Evolutionary conservation across 192 early-diverging fungal species (phyloP).

Genomic region (Anaeromyces robustus): DNA sequence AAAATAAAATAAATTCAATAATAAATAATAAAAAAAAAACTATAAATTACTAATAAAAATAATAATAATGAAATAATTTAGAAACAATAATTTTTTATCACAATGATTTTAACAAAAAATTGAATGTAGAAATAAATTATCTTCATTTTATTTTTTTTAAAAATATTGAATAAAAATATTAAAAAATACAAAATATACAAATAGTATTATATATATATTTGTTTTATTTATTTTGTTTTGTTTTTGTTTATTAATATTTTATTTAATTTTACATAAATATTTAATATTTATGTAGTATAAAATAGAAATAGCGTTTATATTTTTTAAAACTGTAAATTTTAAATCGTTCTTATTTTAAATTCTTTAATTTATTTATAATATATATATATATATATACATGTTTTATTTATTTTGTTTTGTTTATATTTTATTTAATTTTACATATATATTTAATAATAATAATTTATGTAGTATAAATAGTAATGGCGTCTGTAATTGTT

Average conservation of each 20-base stretch:
- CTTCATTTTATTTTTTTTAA: background rate
- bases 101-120: background rate
- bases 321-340: background rate
- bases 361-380: too few species aligned
- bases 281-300: background rate
- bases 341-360: slow-evolving; percentile 11
- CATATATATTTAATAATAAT: background rate
- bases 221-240: background rate
- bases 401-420: background rate
- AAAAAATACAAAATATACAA: background rate
- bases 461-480: slow-evolving; percentile 4
- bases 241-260: background rate
- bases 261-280: background rate
- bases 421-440: background rate
- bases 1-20: too few species aligned
- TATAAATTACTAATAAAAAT: too few species aligned
- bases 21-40: too few species aligned
- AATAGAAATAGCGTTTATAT: slow-evolving; percentile 15
- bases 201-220: too few species aligned
- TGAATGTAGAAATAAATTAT: background rate
- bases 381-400: too few species aligned
- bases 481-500: slow-evolving; percentile 11
- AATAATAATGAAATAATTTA: too few species aligned
- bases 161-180: background rate
- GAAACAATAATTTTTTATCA: background rate